Percentiles rank a stretch among this genome's conserved stretches.
These are phyloP conservation scores for Blastocystis sp. DNA, from an alignment of 352 stramenopile genomes.

Conservation along the genomic window DNA sequence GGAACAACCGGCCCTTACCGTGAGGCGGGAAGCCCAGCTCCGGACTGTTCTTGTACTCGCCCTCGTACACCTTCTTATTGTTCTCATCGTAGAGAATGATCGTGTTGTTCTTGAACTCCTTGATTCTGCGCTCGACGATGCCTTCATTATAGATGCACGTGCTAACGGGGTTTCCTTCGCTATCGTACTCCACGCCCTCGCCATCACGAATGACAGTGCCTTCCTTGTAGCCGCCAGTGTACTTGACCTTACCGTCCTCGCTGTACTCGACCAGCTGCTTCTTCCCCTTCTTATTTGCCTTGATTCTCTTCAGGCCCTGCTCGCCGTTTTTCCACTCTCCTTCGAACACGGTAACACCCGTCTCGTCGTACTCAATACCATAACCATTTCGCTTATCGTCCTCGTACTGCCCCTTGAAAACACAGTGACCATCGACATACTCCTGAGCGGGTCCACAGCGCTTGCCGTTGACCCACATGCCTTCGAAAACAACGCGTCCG, in stretches of 20 bases:
- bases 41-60: constrained; percentile 44
- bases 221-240: constrained; percentile 40
- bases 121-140: constrained; percentile 70
- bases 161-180: background rate
- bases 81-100: constrained; percentile 68
- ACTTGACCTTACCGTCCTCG: constrained; percentile 26
- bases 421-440: constrained; percentile 3
- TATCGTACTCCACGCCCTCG: constrained; percentile 26
- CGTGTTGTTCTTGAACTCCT: constrained; percentile 69
- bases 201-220: constrained; percentile 17
- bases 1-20: constrained; percentile 19
- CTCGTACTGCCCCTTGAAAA: constrained; percentile 57
- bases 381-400: constrained; percentile 59
- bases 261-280: constrained; percentile 10
- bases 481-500: constrained; percentile 5
- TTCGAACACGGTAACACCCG: background rate
- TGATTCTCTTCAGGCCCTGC: constrained; percentile 22
- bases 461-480: constrained; percentile 20
- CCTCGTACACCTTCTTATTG: constrained; percentile 60
- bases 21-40: background rate
- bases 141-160: constrained; percentile 25
- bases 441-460: constrained; percentile 9
- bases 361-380: constrained; percentile 29
- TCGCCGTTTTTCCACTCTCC: constrained; percentile 3
- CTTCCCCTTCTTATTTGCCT: constrained; percentile 31